Evolutionary conservation across 2,329 filamentous ascomycete genomes (phyloP), one percentile per base, ranked within the genome.

Genomic region (Calonectria naviculata): DNA sequence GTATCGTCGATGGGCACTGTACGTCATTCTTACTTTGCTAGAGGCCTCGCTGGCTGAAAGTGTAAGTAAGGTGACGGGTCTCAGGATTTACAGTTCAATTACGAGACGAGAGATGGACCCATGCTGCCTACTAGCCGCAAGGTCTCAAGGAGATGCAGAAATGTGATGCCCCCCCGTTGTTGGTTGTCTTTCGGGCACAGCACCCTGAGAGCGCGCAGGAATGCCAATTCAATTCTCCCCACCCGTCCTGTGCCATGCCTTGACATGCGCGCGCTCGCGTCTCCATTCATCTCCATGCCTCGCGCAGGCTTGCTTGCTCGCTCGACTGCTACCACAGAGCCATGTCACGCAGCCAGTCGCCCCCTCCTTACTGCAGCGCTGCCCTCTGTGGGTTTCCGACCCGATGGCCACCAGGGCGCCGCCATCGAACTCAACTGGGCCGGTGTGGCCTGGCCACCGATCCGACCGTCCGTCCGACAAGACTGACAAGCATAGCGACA

Each of bases 221-320:
- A 52, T 49, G 44, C 42, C 42, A 49, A 64, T 58, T 31, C 62
- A 65, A 65, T 65, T 49, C 62, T 49, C 38, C 24, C 38, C 52
- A 42, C 56, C 47, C 52, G 58, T 47, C 49, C 47, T 46, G 10
- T 56, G 63, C 64, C 42, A 61, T 67, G 60, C 58, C 49, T 52
- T 64, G 26, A 49, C 29, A 24, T 42, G 29, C 28, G 47, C 28
- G 47, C 29, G 26, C 21, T 42, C 24, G 38, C 10, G 47, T 60
- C 49, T 34, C 36, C 41, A 58, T 52, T 36, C 58, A 26, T 44
- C 42, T 47, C 62, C 75, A 74, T 76, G 73, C 65, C 68, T 71
- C 52, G 64, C 42, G 47, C 69, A 44, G 67, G 34, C 73, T 76
- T 52, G 71, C 71, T 73, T 52, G 34, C 73, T 76, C 47, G 71